phyloP scores from a whole-genome alignment of 192 early-diverging fungal genomes.

The Podila verticillata region DNA sequence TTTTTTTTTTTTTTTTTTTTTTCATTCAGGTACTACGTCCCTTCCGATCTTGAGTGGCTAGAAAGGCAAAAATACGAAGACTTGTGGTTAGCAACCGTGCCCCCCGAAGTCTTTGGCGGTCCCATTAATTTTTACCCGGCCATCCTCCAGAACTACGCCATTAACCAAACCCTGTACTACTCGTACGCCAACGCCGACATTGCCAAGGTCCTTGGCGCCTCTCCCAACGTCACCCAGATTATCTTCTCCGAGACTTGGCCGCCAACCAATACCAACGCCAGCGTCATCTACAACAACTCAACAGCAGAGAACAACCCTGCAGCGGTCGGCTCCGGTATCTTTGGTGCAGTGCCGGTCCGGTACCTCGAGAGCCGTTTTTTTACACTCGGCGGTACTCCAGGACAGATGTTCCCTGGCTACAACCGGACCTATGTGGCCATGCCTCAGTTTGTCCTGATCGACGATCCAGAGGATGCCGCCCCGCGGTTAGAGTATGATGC shows the following conservation, averaged over 20 bases:
- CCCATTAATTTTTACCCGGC: neutral
- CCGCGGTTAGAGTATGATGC: too few species aligned
- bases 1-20: too few species aligned
- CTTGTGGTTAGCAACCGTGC: neutral
- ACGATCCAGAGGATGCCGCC: neutral
- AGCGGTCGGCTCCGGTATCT: neutral
- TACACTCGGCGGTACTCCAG: neutral
- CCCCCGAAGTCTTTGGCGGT: neutral
- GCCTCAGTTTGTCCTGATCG: neutral
- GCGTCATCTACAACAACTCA: constrained; percentile 6
- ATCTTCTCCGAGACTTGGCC: constrained; percentile 27
- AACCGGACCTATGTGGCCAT: neutral
- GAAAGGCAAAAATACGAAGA: too few species aligned
- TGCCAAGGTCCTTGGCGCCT: constrained; percentile 10
- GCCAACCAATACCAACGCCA: constrained; percentile 12
- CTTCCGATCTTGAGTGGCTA: too few species aligned
- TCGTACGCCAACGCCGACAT: constrained; percentile 14
- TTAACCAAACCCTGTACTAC: constrained; percentile 33
- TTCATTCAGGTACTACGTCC: too few species aligned
- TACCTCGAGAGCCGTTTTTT: neutral
- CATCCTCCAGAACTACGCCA: too few species aligned
- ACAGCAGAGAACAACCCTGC: neutral
- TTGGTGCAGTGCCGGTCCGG: constrained; percentile 32
- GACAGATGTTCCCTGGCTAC: too few species aligned
- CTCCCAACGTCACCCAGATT: constrained; percentile 13